These are phyloP conservation scores for Ustulina deusta DNA, from an alignment of 2,329 filamentous ascomycete species.

Conservation along the genomic window DNA sequence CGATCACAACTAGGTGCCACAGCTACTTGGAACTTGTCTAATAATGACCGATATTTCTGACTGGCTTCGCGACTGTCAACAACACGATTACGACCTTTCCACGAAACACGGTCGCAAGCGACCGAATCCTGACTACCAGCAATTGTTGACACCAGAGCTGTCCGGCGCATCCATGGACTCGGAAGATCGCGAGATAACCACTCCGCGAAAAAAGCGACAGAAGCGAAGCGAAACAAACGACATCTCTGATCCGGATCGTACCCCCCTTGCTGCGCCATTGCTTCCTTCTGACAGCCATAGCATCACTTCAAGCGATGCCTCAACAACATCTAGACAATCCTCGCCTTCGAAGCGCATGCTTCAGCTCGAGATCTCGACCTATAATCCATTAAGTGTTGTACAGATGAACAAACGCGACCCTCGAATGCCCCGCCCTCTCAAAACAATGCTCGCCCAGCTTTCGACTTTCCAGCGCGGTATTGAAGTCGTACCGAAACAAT, in stretches of 20 bases:
- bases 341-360: conserved; percentile 14
- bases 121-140: not conserved
- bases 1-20: conserved; percentile 7
- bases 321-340: not conserved
- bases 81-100: not conserved
- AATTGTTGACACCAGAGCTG: not conserved
- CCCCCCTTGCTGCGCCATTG: not conserved
- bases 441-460: conserved; percentile 13
- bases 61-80: conserved; percentile 9
- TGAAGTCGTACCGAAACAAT: conserved; percentile 13
- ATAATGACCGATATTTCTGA: conserved; percentile 5
- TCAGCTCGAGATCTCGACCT: conserved; percentile 4
- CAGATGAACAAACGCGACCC: conserved; percentile 8
- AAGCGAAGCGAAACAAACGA: not conserved
- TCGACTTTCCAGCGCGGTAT: conserved; percentile 6
- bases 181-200: not conserved
- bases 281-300: not conserved
- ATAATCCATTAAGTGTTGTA: conserved; percentile 7
- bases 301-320: conserved; percentile 10
- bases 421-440: conserved; percentile 13
- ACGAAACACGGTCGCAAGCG: not conserved
- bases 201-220: conserved; percentile 1
- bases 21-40: conserved; percentile 5
- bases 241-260: conserved; percentile 1
- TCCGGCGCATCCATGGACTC: conserved; percentile 2